Conservation (phyloP, 2,329 filamentous ascomycete genomes). For the Aspergillus sp. region DNA sequence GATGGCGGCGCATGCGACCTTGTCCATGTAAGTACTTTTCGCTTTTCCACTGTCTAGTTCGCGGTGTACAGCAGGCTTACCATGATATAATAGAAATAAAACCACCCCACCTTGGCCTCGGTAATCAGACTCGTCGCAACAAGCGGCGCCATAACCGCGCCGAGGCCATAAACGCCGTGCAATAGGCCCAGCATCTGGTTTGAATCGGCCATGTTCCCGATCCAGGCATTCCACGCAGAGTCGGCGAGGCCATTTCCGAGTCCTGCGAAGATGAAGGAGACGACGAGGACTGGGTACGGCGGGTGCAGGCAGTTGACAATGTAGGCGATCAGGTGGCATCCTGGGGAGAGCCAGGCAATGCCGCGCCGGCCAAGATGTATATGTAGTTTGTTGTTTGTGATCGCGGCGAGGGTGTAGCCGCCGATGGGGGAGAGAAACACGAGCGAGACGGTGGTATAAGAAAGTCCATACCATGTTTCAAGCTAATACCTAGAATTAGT, state of each 20-base stretch:
- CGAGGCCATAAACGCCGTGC: slow-evolving; percentile 72
- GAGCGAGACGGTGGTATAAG: slow-evolving; percentile 51
- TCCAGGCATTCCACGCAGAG: slow-evolving; percentile 61
- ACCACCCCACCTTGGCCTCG: slow-evolving; percentile 64
- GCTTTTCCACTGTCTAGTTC: too few relatives aligned
- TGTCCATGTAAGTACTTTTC: background rate
- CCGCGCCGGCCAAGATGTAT: slow-evolving; percentile 63
- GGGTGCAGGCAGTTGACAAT: slow-evolving; percentile 39
- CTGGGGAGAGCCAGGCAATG: slow-evolving; percentile 64
- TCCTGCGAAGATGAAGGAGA: slow-evolving; percentile 42
- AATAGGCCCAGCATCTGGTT: slow-evolving; percentile 74
- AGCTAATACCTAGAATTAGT: too few relatives aligned
- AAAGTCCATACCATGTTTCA: slow-evolving; percentile 48
- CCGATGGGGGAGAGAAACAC: slow-evolving; percentile 51
- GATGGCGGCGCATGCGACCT: slow-evolving; percentile 26
- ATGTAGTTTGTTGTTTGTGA: slow-evolving; percentile 49
- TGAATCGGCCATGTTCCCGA: slow-evolving; percentile 70
- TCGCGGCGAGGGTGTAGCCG: slow-evolving; percentile 48
- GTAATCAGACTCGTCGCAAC: slow-evolving; percentile 73
- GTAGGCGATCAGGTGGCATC: slow-evolving; percentile 43
- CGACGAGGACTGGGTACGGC: slow-evolving; percentile 43
- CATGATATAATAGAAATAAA: slow-evolving; percentile 75
- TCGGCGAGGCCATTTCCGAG: slow-evolving; percentile 47
- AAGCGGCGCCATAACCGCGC: slow-evolving; percentile 68
- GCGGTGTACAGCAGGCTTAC: slow-evolving; percentile 41